Percentiles rank a stretch among this genome's conserved stretches.
These are phyloP conservation scores for Xylaria sp. DNA, from an alignment of 2,329 filamentous ascomycete species.

Conservation along the genomic window DNA sequence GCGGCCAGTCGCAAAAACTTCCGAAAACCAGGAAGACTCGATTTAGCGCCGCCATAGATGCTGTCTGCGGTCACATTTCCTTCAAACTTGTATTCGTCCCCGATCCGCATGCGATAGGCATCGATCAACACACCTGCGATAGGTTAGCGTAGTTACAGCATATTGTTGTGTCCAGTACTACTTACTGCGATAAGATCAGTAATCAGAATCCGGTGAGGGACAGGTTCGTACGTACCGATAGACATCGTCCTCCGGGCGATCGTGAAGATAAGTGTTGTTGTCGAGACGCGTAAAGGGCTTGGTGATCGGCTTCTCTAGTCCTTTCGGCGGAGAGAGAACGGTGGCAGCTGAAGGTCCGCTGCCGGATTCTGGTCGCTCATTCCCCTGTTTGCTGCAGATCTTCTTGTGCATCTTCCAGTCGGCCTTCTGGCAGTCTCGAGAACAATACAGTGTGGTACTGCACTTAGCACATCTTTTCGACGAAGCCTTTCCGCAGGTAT, in stretches of 20 bases:
- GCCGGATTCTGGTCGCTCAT: conserved; percentile 2
- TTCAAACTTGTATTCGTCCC: conserved; percentile 32
- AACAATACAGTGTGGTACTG: conserved; percentile 36
- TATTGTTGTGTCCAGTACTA: not conserved
- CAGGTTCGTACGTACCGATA: conserved; percentile 27
- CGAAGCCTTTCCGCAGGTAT: conserved; percentile 36
- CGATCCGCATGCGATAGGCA: conserved; percentile 33
- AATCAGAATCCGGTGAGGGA: not conserved
- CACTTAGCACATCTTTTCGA: conserved; percentile 39
- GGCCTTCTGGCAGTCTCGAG: conserved; percentile 38
- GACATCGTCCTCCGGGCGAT: conserved; percentile 35
- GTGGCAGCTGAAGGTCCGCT: not conserved
- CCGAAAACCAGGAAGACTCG: conserved; percentile 27
- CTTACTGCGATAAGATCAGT: conserved; percentile 21
- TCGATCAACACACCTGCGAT: conserved; percentile 31
- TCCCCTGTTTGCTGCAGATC: conserved; percentile 30
- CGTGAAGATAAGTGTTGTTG: conserved; percentile 34
- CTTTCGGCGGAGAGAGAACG: conserved; percentile 28
- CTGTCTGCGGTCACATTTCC: conserved; percentile 11
- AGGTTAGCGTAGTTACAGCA: not conserved
- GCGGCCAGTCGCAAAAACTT: conserved; percentile 24
- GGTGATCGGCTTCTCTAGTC: conserved; percentile 29
- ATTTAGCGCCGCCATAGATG: conserved; percentile 25
- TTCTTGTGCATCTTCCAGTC: conserved; percentile 42
- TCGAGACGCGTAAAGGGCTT: conserved; percentile 36